Base-by-base conservation (phyloP, 805 yeast genomes). In the Pichia manshurica region DNA sequence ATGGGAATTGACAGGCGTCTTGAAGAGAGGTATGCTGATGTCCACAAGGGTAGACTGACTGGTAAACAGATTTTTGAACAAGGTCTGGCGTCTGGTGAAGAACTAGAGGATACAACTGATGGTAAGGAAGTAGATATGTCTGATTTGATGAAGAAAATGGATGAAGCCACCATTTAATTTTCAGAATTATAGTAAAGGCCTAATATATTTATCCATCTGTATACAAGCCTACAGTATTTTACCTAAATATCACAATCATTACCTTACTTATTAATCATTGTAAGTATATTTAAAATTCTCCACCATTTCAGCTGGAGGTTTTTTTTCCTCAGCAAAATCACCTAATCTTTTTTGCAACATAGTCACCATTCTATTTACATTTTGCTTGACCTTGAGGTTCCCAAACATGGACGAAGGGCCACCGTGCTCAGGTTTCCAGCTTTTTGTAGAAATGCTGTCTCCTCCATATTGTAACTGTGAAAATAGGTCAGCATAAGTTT, bases 61-160 rank as follows among this genome's bases (percentile, higher is more conserved):
- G 99, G 99, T 21, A 77, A 79, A 57, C 91, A 88, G 66, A 85
- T 93, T 51, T 91, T 91, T 61, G 98, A 89, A 61, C 75, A 75
- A 59, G 98, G 98, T 39, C 75, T 93, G 56, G 95, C 85, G 37
- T 83, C 82, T 45, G 81, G 70, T 21, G 90, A 79, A 38, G 82
- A 74, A 39, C 74, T 68, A 13, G 79, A 71, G 5, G 77, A 62
- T 3, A 53, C 42, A 22, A 55, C 44, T 17, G 56, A 47, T 45
- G 81, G 68, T 16, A 44, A 47, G 15, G 60, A 53, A 36, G 43
- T 52, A 12, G 59, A 52, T 44, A 46, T 54, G 45, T 23, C 38
- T 19, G 48, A 47, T 12, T 9, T 55, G 23, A 52, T 45, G 40
- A 48, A 54, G 19, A 49, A 49, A 23, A 28, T 57, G 32, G 51